Evolutionary conservation across 1,284 basidiomycete genomes (phyloP).

Genomic region (Sanguinoderma infundibulare): DNA sequence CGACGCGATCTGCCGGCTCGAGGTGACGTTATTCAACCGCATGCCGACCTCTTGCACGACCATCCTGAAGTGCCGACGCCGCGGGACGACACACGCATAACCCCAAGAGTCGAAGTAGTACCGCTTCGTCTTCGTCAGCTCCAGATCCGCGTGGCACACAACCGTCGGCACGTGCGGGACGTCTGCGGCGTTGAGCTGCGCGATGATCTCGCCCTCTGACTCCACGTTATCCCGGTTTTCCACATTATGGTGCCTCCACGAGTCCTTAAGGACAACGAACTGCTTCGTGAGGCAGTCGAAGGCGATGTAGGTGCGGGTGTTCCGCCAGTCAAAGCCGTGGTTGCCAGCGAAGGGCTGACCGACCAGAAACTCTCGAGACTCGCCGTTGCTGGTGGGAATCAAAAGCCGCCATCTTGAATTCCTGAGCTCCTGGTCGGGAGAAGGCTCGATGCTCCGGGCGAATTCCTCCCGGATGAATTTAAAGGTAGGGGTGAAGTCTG

Average conservation of each 20-base stretch:
- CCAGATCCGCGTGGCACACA: conserved; percentile 7
- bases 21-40: background rate
- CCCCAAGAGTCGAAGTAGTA: background rate
- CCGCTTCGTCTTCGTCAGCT: background rate
- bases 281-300: background rate
- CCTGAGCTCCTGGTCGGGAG: background rate
- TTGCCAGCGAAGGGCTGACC: background rate
- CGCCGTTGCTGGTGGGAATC: background rate
- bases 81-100: background rate
- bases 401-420: conserved; percentile 2
- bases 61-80: background rate
- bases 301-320: conserved; percentile 5
- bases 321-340: background rate
- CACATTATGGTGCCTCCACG: conserved; percentile 1
- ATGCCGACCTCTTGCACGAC: background rate
- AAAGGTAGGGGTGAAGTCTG: background rate
- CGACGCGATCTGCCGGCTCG: background rate
- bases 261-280: conserved; percentile 15
- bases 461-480: background rate
- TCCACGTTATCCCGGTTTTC: background rate
- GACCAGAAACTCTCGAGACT: conserved; percentile 6
- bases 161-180: conserved; percentile 12
- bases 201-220: conserved; percentile 1
- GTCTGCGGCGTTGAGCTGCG: background rate
- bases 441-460: background rate